phyloP scores from a whole-genome alignment of 345 rosid genomes.

The Draba incana region DNA sequence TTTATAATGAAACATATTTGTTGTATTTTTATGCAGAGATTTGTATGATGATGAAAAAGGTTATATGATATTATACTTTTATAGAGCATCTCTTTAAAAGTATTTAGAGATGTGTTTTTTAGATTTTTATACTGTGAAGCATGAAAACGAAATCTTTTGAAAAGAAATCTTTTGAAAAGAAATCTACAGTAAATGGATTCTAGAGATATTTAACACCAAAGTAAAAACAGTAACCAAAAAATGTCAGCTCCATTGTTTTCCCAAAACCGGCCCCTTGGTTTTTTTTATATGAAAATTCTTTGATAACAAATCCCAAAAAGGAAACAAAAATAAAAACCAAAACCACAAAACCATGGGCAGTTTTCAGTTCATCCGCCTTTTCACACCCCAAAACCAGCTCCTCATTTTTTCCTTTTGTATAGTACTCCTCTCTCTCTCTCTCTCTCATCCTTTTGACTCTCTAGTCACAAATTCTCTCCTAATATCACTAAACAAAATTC shows the following conservation, averaged over 20 bases:
- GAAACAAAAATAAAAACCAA: slow-evolving; percentile 29
- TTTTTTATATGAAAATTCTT: slow-evolving; percentile 6
- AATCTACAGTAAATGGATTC: not conserved
- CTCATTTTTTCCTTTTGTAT: slow-evolving; percentile 44
- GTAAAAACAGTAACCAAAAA: not conserved
- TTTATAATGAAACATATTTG: too few species aligned
- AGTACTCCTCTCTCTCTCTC: slow-evolving; percentile 15
- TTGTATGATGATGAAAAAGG: too few species aligned
- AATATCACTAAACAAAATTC: not conserved
- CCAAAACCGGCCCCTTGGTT: slow-evolving; percentile 40
- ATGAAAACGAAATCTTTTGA: not conserved
- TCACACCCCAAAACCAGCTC: slow-evolving; percentile 49
- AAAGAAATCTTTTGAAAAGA: not conserved
- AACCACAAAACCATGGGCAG: slow-evolving; percentile 76
- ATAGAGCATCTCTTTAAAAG: not conserved
- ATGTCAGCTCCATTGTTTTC: slow-evolving; percentile 28
- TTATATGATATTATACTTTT: too few species aligned
- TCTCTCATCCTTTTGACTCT: too few species aligned
- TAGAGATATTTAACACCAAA: not conserved
- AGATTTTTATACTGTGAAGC: not conserved
- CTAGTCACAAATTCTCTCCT: too few species aligned
- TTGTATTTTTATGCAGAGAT: too few species aligned
- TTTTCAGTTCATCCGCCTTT: slow-evolving; percentile 38
- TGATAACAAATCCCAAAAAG: slow-evolving; percentile 19
- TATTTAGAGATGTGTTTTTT: not conserved